These are phyloP conservation scores for Lasiosphaeriaceae sp. DNA, from an alignment of 495 filamentous ascomycete genomes.

Conservation along the genomic window DNA sequence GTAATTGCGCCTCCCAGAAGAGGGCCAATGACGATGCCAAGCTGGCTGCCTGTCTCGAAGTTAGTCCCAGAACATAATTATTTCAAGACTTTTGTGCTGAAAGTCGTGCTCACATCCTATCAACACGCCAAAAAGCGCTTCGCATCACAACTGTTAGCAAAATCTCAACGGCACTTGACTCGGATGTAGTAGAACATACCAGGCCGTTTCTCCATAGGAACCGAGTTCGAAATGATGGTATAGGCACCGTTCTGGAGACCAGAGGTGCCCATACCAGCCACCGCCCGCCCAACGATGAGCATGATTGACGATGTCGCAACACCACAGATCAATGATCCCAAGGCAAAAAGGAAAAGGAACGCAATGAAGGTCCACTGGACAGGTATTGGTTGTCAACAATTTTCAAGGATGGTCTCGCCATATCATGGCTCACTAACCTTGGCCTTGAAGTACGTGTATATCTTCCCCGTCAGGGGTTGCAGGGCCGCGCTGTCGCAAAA, in stretches of 20 bases:
- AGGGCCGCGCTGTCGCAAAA: slow-evolving; percentile 28
- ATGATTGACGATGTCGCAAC: slow-evolving; percentile 45
- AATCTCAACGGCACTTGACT: no score
- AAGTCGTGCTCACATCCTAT: no score
- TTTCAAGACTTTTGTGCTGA: no score
- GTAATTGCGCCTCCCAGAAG: slow-evolving; percentile 63
- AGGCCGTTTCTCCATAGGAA: slow-evolving; percentile 45
- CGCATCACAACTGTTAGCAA: no score
- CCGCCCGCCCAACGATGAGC: slow-evolving; percentile 51
- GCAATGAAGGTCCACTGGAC: slow-evolving; percentile 38
- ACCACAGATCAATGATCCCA: slow-evolving; percentile 54
- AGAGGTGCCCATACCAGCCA: slow-evolving; percentile 49
- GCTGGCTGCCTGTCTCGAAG: slow-evolving; percentile 26
- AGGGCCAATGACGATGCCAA: slow-evolving; percentile 43
- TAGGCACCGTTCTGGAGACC: slow-evolving; percentile 51
- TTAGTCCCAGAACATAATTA: no score
- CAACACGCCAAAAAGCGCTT: no score
- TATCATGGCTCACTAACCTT: background rate
- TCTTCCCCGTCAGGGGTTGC: slow-evolving; percentile 40
- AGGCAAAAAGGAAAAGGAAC: slow-evolving; percentile 45
- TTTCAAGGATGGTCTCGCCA: background rate
- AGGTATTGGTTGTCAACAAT: background rate
- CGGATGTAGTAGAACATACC: slow-evolving; percentile 1
- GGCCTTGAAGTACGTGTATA: slow-evolving; percentile 42
- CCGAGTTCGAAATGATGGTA: slow-evolving; percentile 46